Base-by-base conservation (phyloP, 2,329 filamentous ascomycete species). In the Reticulascus tulasneorum region DNA sequence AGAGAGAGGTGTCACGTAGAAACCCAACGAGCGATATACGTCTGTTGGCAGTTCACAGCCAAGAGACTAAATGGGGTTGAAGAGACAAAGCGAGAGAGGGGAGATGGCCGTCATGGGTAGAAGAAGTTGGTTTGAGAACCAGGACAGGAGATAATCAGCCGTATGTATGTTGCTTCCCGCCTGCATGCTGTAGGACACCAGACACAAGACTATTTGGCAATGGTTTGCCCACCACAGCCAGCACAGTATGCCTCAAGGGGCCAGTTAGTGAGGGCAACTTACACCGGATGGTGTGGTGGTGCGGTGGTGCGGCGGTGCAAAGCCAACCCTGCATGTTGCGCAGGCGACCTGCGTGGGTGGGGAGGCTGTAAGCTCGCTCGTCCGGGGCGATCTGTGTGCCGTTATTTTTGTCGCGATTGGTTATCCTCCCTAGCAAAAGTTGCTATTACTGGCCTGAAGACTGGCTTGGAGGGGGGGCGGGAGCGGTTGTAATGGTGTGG, bases 241-340 rank as follows among this genome's bases (percentile, higher is more conserved):
- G 30, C 40, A 33, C 40, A 36, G 17, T 42, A 29, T 23, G 12
- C 27, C 22, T 20, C 21, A 29, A 32, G 37, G 37, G 37, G 23
- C 16, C 18, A 15, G 28, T 40, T 40, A 33, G 28, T 33, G 28
- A 29, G 36, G 23, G 31, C 32, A 24, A 24, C 24, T 26, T 19
- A 27, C 24, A 23, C 9, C 23, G 38, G 35, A 33, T 22, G 16
- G 30, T 35, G 34, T 17, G 23, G n/a, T n/a, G n/a, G 9, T 35
- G 39, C 35, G 23, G 36, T 36, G 28, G 25, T 40, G 40, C 40
- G 40, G 40, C 40, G 40, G 37, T 44, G 41, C 41, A 42, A 31
- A 32, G 18, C 23, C 32, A 35, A 34, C 20, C 40, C 40, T 41
- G 34, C 26, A 12, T 13, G 29, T 38, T 27, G 38, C 35, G 34